These are phyloP conservation scores for Pilatotrama ljubarskyi DNA, from an alignment of 768 basidiomycete species.

Conservation along the genomic window DNA sequence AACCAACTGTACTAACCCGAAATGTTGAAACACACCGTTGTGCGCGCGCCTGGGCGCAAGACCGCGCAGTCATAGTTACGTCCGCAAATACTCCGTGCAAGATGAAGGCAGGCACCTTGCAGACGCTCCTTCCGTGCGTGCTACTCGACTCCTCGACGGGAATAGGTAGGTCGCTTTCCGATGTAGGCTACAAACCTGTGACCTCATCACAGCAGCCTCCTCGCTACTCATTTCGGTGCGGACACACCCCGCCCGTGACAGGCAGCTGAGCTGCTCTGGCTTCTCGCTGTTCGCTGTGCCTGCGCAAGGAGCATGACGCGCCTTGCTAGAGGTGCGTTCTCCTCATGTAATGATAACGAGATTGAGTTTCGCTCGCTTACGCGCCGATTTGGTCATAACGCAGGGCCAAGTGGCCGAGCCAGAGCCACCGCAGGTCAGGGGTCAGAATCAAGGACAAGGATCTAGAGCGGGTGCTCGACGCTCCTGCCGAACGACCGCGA, in stretches of 20 bases:
- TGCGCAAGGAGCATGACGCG: background rate
- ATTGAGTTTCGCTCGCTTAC: slow-evolving; percentile 11
- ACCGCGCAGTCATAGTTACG: slow-evolving; percentile 12
- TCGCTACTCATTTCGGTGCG: no score
- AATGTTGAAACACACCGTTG: background rate
- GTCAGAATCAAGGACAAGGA: background rate
- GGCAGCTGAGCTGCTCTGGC: background rate
- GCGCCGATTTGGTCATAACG: background rate
- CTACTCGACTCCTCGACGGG: slow-evolving; percentile 1
- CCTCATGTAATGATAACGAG: slow-evolving; percentile 12
- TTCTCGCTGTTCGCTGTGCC: background rate
- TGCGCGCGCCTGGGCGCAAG: background rate
- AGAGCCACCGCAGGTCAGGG: no score
- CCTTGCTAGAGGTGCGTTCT: slow-evolving; percentile 7
- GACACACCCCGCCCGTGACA: background rate
- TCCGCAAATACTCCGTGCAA: background rate
- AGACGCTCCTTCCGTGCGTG: background rate
- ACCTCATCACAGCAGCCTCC: no score
- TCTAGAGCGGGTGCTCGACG: background rate
- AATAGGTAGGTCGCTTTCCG: slow-evolving; percentile 11
- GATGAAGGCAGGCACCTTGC: slow-evolving; percentile 15
- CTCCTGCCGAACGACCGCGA: background rate
- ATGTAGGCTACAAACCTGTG: background rate
- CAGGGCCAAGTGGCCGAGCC: background rate
- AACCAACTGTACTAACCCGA: background rate